phyloP scores from a whole-genome alignment of 495 filamentous ascomycete species.

The Hypoxylon intermedium region DNA sequence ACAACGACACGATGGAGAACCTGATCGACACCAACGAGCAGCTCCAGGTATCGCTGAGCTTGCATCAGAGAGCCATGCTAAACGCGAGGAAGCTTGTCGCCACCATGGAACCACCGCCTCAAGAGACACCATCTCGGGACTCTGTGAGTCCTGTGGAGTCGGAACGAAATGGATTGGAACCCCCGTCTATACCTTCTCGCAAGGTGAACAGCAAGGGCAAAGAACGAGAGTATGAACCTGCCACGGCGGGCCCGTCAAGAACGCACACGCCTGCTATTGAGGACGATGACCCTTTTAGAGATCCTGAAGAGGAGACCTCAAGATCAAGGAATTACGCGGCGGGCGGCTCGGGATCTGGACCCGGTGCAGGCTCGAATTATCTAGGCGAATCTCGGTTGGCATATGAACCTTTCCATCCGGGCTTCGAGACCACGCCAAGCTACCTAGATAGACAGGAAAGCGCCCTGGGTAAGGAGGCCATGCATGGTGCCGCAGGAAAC shows the following conservation, averaged over 20 bases:
- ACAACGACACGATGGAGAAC: constrained; percentile 90
- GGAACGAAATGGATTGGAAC: constrained; percentile 31
- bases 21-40: constrained; percentile 95
- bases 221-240: constrained; percentile 40
- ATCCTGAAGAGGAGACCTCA: constrained; percentile 45
- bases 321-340: constrained; percentile 30
- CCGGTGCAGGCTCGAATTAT: constrained; percentile 25
- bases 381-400: constrained; percentile 42
- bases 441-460: constrained; percentile 48
- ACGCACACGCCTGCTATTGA: constrained; percentile 44
- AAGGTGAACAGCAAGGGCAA: constrained; percentile 55
- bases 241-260: constrained; percentile 47
- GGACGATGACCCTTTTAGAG: constrained; percentile 57
- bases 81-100: constrained; percentile 65
- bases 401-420: constrained; percentile 62
- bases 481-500: constrained; percentile 40
- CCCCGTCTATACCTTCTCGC: constrained; percentile 32
- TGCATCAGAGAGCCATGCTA: constrained; percentile 81
- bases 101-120: constrained; percentile 16
- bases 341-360: constrained; percentile 26
- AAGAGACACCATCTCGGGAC: constrained; percentile 6
- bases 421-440: constrained; percentile 50
- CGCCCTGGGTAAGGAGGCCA: constrained; percentile 44
- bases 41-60: constrained; percentile 74
- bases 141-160: constrained; percentile 35